Conservation (phyloP, 305 asterid genomes). For the Fraxinus platypoda region DNA sequence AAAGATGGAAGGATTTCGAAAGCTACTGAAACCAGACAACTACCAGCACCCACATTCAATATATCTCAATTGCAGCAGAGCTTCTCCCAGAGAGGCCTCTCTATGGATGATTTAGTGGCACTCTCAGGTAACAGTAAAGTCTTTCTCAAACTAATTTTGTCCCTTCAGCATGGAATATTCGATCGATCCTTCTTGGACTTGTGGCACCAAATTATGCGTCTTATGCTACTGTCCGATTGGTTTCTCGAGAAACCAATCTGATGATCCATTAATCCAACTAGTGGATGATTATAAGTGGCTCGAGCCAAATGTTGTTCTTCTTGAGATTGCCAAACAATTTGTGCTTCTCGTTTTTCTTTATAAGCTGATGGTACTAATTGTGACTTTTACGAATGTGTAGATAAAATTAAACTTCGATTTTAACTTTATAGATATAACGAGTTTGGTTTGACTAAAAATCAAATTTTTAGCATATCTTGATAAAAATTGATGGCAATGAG, state of each 20-base stretch:
- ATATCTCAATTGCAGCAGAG: slow-evolving; percentile 65
- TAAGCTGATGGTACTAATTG: too few relatives aligned
- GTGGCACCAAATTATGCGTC: not conserved
- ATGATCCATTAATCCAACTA: too few relatives aligned
- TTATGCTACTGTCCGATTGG: not conserved
- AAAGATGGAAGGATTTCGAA: slow-evolving; percentile 72
- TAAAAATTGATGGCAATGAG: too few relatives aligned
- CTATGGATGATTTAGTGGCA: slow-evolving; percentile 66
- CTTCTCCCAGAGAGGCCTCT: slow-evolving; percentile 79
- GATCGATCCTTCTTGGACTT: not conserved
- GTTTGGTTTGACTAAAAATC: too few relatives aligned
- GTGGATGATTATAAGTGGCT: too few relatives aligned
- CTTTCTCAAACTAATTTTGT: not conserved
- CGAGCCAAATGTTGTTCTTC: too few relatives aligned
- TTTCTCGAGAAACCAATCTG: too few relatives aligned
- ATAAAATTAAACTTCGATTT: too few relatives aligned
- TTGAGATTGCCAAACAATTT: too few relatives aligned
- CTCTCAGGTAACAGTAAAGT: slow-evolving; percentile 57
- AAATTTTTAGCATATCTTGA: too few relatives aligned
- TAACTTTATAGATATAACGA: too few relatives aligned
- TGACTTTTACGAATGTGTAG: not conserved
- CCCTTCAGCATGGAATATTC: not conserved
- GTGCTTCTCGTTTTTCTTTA: too few relatives aligned
- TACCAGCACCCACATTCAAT: slow-evolving; percentile 81
- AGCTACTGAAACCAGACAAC: slow-evolving; percentile 50